phyloP scores from a whole-genome alignment of 2,329 filamentous ascomycete species.

The Helicocarpus griseus region DNA sequence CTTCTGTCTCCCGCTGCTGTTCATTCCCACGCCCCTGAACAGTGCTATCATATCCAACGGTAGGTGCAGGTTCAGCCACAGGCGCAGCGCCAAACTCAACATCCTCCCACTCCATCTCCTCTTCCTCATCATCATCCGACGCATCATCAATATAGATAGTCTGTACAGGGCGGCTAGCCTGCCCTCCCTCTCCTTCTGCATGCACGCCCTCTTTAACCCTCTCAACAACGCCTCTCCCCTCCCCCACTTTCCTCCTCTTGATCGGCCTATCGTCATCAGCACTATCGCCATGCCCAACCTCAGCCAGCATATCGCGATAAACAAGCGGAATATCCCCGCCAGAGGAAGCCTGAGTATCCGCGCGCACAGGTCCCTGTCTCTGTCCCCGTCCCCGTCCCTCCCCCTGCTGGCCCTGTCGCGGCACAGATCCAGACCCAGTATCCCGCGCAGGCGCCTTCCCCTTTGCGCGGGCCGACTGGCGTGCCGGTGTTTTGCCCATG shows the following conservation, averaged over 20 bases:
- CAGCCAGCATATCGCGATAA: conserved; percentile 38
- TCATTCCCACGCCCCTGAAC: background rate
- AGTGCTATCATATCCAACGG: background rate
- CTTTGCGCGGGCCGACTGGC: background rate
- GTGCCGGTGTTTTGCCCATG: background rate
- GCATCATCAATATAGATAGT: conserved; percentile 44
- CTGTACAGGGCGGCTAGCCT: conserved; percentile 13
- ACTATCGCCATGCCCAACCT: conserved; percentile 18
- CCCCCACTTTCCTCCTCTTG: conserved; percentile 15
- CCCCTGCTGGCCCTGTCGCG: background rate
- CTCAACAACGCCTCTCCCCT: conserved; percentile 5
- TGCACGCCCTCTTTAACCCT: conserved; percentile 1
- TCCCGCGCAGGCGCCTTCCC: background rate
- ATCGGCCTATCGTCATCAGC: conserved; percentile 3
- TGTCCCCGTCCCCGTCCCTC: background rate
- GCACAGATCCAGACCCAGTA: background rate
- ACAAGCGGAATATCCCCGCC: conserved; percentile 32
- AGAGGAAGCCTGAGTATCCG: background rate
- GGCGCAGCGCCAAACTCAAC: conserved; percentile 33
- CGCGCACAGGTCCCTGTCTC: too few species aligned
- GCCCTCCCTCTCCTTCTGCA: background rate
- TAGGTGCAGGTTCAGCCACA: conserved; percentile 12
- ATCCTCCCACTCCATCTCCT: conserved; percentile 52
- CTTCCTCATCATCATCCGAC: conserved; percentile 29
- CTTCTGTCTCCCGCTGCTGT: background rate